Conservation (phyloP, 2,329 filamentous ascomycete species). For the Chaetoscypha palmicola region DNA sequence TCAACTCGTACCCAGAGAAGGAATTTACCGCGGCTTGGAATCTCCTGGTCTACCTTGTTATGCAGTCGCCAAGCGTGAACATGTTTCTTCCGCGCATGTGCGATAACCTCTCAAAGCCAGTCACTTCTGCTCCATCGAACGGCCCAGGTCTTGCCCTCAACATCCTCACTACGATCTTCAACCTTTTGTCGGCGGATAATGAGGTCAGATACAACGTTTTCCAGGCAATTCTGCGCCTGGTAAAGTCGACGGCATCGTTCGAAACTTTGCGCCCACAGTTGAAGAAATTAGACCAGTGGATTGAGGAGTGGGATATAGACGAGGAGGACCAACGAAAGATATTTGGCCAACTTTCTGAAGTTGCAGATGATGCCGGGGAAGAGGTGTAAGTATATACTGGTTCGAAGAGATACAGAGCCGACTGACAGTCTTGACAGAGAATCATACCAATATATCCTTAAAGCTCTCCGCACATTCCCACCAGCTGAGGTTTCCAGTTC, state of each 20-base stretch:
- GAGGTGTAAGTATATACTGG: conserved; percentile 52
- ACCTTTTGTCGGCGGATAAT: conserved; percentile 71
- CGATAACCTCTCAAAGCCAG: conserved; percentile 79
- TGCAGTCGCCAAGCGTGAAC: conserved; percentile 77
- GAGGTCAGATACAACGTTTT: conserved; percentile 86
- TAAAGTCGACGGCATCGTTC: conserved; percentile 68
- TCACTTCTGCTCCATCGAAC: conserved; percentile 78
- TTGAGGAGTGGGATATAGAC: conserved; percentile 74
- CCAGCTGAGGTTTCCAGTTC: conserved; percentile 50
- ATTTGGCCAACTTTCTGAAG: conserved; percentile 74
- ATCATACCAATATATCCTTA: conserved; percentile 61
- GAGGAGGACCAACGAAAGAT: conserved; percentile 79
- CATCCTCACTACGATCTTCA: conserved; percentile 92
- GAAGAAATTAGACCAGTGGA: conserved; percentile 74
- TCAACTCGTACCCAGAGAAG: conserved; percentile 88
- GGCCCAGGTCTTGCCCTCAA: conserved; percentile 81
- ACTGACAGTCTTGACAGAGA: conserved; percentile 35
- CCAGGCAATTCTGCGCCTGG: conserved; percentile 76
- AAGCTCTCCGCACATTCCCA: conserved; percentile 53
- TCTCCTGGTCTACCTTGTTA: conserved; percentile 86
- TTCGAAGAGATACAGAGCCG: not conserved
- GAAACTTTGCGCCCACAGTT: conserved; percentile 79
- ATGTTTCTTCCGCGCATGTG: conserved; percentile 85
- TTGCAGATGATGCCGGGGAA: conserved; percentile 71
- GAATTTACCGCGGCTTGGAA: conserved; percentile 96